Percentiles rank a stretch among this genome's conserved stretches.
These are phyloP conservation scores for Cryptococcus depauperatus DNA, from an alignment of 1,284 basidiomycete species.

Conservation along the genomic window DNA sequence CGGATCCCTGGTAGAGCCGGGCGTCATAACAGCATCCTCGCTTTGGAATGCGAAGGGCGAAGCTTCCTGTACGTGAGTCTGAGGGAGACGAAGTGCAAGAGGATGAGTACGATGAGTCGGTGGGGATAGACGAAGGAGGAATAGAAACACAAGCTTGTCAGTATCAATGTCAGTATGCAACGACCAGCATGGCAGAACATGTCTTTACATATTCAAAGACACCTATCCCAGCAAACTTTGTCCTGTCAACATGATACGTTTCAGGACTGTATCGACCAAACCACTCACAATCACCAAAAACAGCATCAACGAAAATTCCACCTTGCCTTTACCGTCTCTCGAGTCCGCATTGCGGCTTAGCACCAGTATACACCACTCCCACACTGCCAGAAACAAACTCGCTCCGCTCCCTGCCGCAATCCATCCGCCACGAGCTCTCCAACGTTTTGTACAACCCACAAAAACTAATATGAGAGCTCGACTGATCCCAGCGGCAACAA, in stretches of 20 bases:
- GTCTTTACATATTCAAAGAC: constrained; percentile 21
- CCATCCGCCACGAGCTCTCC: constrained; percentile 11
- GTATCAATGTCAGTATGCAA: neutral
- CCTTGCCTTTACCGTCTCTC: neutral
- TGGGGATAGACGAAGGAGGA: constrained; percentile 28
- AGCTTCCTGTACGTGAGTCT: constrained; percentile 4
- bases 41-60: constrained; percentile 1
- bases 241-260: neutral
- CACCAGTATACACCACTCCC: constrained; percentile 15
- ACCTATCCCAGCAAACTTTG: constrained; percentile 10
- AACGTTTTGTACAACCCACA: constrained; percentile 5
- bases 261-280: no score
- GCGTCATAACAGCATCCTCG: neutral
- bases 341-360: neutral
- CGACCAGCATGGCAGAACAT: neutral
- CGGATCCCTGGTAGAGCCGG: constrained; percentile 1
- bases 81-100: constrained; percentile 11
- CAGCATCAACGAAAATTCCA: neutral
- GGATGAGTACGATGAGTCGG: constrained; percentile 9
- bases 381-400: constrained; percentile 10
- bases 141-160: constrained; percentile 18
- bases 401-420: constrained; percentile 4
- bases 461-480: constrained; percentile 3
- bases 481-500: neutral
- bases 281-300: constrained; percentile 10